phyloP scores from a whole-genome alignment of 176 grass and related monocot species.

The Raddia guianensis region DNA sequence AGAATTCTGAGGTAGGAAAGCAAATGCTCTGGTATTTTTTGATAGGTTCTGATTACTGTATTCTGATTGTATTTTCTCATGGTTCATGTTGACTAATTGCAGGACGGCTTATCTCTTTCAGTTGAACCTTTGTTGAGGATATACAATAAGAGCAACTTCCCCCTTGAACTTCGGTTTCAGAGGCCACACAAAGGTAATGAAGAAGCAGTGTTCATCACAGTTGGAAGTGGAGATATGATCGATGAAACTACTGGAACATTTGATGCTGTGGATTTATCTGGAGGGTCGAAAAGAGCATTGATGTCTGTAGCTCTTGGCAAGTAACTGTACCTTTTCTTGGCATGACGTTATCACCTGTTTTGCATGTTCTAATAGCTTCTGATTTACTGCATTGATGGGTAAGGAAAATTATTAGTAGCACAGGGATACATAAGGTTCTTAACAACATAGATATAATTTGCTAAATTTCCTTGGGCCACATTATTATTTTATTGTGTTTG shows the following conservation, averaged over 20 bases:
- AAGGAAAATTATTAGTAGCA: slow-evolving; percentile 23
- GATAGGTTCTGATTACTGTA: slow-evolving; percentile 24
- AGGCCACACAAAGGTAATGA: slow-evolving; percentile 57
- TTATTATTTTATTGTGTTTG: neutral
- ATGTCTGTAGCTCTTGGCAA: slow-evolving; percentile 87
- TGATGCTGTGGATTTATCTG: slow-evolving; percentile 75
- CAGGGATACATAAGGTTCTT: slow-evolving; percentile 12
- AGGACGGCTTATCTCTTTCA: slow-evolving; percentile 79
- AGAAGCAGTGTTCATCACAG: slow-evolving; percentile 64
- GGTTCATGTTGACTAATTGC: slow-evolving; percentile 46
- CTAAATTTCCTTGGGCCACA: slow-evolving; percentile 18
- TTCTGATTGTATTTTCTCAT: slow-evolving; percentile 38
- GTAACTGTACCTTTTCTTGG: slow-evolving; percentile 25
- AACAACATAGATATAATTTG: slow-evolving; percentile 7
- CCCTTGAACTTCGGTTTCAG: slow-evolving; percentile 71
- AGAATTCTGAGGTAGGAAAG: slow-evolving; percentile 64
- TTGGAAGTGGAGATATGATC: slow-evolving; percentile 70
- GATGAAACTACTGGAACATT: slow-evolving; percentile 78
- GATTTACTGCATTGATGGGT: slow-evolving; percentile 19
- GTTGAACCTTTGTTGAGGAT: slow-evolving; percentile 78
- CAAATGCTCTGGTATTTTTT: slow-evolving; percentile 24
- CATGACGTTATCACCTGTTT: slow-evolving; percentile 35
- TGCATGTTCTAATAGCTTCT: slow-evolving; percentile 22
- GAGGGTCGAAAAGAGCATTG: slow-evolving; percentile 72
- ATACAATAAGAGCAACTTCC: slow-evolving; percentile 78